Evolutionary conservation across 805 yeast species (phyloP), one percentile per base, ranked within the genome.

Genomic region (Pichia cabralensis): DNA sequence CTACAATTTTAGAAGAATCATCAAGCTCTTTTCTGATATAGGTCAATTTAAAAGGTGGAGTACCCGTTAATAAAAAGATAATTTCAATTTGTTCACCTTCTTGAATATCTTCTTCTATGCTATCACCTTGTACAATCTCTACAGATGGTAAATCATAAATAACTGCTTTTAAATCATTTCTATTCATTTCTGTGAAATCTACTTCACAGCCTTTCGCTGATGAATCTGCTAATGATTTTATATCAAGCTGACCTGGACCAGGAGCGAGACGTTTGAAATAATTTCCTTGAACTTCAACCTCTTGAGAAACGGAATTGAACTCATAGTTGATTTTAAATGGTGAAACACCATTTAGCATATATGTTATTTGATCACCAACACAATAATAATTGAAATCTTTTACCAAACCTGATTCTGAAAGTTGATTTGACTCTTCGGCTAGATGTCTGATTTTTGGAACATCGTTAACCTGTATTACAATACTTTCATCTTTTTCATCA

Each of bases 11-110:
- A 33, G 59, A 58, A 24, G 43, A 49, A 18, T 55, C 59, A 6
- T 43, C 36, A 15, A 55, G 33, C 27, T 53, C 58, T 6, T 81
- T 77, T 51, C 97, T 71, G 8, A 80, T 80, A 52, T 88, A 92
- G 1, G 88, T 82, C 44, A 92, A 67, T 26, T 77, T 64, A 62
- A 89, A 92, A 10, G 99, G 99, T 9, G 97, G 95, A 0, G 76
- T 71, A 12, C 98, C 98, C 22, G 71, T 70, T 49, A 92, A 82
- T 15, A 74, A 69, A 59, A 92, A 89, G 2, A 70, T 70, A 31
- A 92, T 75, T 52, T 86, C 95, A 1, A 94, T 88, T 49, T 81
- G 83, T 45, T 92, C 98, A 30, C 97, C 98, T 52, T 85, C 94
- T 49, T 86, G 94, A 28, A 92, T 82, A 54, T 84, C 89, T 49